These are phyloP conservation scores for Larix kaempferi DNA, from an alignment of 75 land plant species.

Conservation along the genomic window DNA sequence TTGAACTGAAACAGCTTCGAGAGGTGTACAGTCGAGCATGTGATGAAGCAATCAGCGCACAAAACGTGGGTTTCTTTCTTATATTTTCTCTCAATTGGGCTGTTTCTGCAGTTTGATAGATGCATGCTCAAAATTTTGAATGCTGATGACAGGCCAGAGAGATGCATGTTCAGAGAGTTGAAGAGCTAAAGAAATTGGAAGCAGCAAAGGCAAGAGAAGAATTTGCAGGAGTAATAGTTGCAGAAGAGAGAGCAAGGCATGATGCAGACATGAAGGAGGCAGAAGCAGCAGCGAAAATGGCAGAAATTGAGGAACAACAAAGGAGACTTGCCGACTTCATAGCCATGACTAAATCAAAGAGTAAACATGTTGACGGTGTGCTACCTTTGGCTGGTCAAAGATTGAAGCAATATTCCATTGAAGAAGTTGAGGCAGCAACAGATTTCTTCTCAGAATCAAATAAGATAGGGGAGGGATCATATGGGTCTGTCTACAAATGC, in stretches of 20 bases:
- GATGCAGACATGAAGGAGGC: constrained; percentile 40
- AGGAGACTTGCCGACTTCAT: constrained; percentile 37
- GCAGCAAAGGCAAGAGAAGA: constrained; percentile 43
- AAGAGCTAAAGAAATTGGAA: constrained; percentile 36
- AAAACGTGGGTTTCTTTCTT: constrained; percentile 29
- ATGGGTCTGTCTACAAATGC: constrained; percentile 83
- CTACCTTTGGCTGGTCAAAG: constrained; percentile 25
- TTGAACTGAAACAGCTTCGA: constrained; percentile 30
- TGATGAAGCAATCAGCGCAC: constrained; percentile 41
- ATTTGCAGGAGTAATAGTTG: constrained; percentile 27
- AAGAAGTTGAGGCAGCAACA: constrained; percentile 68
- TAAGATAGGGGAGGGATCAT: constrained; percentile 80
- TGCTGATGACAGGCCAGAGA: constrained; percentile 26
- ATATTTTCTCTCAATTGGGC: background rate
- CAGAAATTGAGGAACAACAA: constrained; percentile 26
- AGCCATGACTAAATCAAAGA: constrained; percentile 29
- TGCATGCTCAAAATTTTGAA: background rate
- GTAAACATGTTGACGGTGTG: constrained; percentile 24
- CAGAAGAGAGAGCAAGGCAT: constrained; percentile 35
- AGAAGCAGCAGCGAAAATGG: constrained; percentile 31
- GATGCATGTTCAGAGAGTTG: constrained; percentile 28
- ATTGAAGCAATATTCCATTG: constrained; percentile 44
- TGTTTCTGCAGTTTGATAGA: background rate
- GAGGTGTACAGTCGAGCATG: constrained; percentile 37
- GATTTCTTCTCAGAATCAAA: constrained; percentile 47